Conservation (phyloP, 352 stramenopile species). For the Phytophthora constricta region DNA sequence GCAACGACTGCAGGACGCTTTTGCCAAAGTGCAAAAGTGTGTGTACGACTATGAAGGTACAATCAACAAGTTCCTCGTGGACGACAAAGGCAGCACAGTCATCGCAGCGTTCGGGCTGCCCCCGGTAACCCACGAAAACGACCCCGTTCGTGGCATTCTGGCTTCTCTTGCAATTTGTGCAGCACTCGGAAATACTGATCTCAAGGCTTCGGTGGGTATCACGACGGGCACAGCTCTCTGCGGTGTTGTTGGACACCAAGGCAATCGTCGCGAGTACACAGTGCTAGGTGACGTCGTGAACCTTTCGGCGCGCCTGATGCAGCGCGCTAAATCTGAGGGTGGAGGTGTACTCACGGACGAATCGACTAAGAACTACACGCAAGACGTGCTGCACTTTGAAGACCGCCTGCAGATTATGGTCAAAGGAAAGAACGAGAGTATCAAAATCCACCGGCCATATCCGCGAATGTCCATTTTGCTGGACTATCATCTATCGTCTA, state of each 20-base stretch:
- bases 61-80: conserved; percentile 97
- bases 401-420: conserved; percentile 88
- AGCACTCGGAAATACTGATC: conserved; percentile 57
- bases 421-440: conserved; percentile 93
- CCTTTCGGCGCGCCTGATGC: conserved; percentile 92
- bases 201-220: conserved; percentile 92
- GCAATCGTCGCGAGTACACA: conserved; percentile 93
- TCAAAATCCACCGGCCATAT: conserved; percentile 89
- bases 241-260: conserved; percentile 91
- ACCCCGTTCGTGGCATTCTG: conserved; percentile 90
- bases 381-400: conserved; percentile 91
- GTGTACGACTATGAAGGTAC: conserved; percentile 96
- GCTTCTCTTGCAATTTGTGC: conserved; percentile 87
- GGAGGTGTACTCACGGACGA: conserved; percentile 91
- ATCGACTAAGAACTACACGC: conserved; percentile 81
- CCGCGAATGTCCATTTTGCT: conserved; percentile 86
- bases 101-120: conserved; percentile 94
- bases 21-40: conserved; percentile 86
- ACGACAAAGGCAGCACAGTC: conserved; percentile 94
- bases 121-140: conserved; percentile 93
- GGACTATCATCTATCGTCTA: conserved; percentile 70
- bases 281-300: conserved; percentile 96
- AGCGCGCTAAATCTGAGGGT: conserved; percentile 85
- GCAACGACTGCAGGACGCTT: conserved; percentile 79
- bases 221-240: conserved; percentile 93